A percentile compares a stretch with the other conserved stretches of the same genome.
Conservation (phyloP, 257 asterid species). For the Solanum infundibuliforme region DNA sequence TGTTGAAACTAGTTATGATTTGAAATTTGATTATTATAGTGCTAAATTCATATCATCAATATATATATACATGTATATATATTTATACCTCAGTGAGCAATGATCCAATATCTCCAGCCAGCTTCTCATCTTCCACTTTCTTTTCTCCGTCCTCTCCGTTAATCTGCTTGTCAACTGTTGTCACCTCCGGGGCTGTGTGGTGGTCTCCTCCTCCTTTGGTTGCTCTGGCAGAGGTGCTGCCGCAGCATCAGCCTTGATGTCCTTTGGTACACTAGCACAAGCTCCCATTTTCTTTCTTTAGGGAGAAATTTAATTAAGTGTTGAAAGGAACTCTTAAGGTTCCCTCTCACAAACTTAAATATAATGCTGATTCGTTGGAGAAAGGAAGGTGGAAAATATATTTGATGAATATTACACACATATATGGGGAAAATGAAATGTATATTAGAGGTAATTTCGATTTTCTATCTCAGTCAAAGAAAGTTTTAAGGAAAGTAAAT, state of each 20-base stretch:
- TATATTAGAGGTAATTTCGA: background rate
- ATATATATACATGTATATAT: background rate
- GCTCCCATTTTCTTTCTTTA: constrained; percentile 30
- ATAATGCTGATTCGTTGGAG: background rate
- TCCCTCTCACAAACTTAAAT: background rate
- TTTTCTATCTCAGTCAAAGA: constrained; percentile 7
- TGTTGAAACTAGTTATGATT: background rate
- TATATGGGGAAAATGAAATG: background rate
- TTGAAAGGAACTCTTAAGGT: constrained; percentile 6
- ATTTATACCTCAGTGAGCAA: background rate
- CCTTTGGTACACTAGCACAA: constrained; percentile 46
- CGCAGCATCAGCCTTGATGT: constrained; percentile 20
- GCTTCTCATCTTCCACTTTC: constrained; percentile 13
- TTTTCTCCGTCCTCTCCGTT: background rate
- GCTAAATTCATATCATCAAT: background rate
- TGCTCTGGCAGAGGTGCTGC: constrained; percentile 23
- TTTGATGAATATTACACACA: background rate
- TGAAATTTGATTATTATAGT: background rate
- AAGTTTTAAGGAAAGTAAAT: constrained; percentile 7
- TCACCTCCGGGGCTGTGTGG: constrained; percentile 9
- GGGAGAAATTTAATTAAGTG: background rate
- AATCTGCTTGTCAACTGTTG: background rate
- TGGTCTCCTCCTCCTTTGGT: constrained; percentile 28
- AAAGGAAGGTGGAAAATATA: constrained; percentile 15
- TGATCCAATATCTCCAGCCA: background rate